Base-by-base conservation (phyloP, 1,139 yeast species). In the Protomyces lactucae-debilis region DNA sequence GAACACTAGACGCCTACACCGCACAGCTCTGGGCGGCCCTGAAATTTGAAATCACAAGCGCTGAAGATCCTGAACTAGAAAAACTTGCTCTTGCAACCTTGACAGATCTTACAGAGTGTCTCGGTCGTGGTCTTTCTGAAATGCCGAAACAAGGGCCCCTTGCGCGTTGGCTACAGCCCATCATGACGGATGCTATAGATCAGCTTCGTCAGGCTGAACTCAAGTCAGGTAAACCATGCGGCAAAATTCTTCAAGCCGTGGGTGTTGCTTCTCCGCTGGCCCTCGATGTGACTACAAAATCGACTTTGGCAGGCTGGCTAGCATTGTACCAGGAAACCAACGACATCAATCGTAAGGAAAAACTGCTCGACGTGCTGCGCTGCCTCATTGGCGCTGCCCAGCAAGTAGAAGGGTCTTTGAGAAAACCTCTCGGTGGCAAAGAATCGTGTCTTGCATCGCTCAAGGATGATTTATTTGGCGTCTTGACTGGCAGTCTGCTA, bases 1-100 rank as follows among this genome's bases (percentile, higher is more conserved):
- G 78, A 12, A 76, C 82, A 0, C 71, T 79, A 14, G 77, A 78
- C 39, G 79, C 79, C 16, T 80, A 83, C 71, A 91, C 96, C 92
- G 74, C 82, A 35, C 82, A 86, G 1, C 72, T 93, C 6, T 93
- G 97, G 97, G 87, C 88, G 69, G 90, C 96, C 0, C 77, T 93
- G 61, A 93, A 92, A 72, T 91, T 84, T 73, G 97, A 93, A 72
- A 81, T 93, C 32, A 78, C 92, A 67, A 96, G 92, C 73, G 79
- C 79, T 39, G 82, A 78, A 43, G 82, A 81, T 64, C 79, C 77
- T 53, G 79, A 77, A 53, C 71, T 76, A 18, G 72, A 74, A 12
- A 76, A 70, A 21, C 73, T 81, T 21, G 81, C 88, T 0, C 75
- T 88, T 59, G 74, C 75, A 10, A 79, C 85, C 0, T 74, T 89